Evolutionary conservation across 129 eudicot genomes (phyloP), one percentile per base, ranked within the genome.

Genomic region (Pittosporum tobira): DNA sequence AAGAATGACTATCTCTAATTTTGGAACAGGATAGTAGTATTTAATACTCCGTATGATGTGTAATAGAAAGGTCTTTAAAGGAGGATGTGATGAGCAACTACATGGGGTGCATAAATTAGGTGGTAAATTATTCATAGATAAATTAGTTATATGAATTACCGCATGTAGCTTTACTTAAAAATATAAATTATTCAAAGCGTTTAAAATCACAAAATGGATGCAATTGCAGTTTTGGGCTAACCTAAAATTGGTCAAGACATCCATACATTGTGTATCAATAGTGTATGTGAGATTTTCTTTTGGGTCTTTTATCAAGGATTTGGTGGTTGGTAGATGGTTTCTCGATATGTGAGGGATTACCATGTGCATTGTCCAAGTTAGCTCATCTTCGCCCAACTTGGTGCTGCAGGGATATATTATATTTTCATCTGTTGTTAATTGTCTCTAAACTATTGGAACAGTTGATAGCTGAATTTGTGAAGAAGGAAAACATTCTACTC

Each of bases 401-500:
- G n/a, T n/a, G n/a, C n/a, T n/a, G n/a, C n/a, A n/a, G n/a, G n/a
- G n/a, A n/a, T n/a, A n/a, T n/a, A n/a, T n/a, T n/a, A n/a, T n/a
- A n/a, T n/a, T n/a, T n/a, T n/a, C n/a, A n/a, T n/a, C n/a, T n/a
- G n/a, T n/a, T 20, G 2, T 18, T 14, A 57, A 42, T 12, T 5
- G 1, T 29, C 11, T 37, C n/a, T 61, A 38, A 27, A 44, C 28
- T 66, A 3, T 45, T 34, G 43, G 46, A 77, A 75, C 79, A 90
- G 95, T 56, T 86, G 70, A 59, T 90, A 50, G 71, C 36, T 70
- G 84, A 75, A 34, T 90, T 90, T 72, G 77, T 66, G 69, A 86
- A 63, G 53, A 80, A 85, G 80, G 95, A 82, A 72, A 61, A 65
- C 48, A 80, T 90, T 59, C 68, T 55, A 48, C 66, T 86, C 40